These are phyloP conservation scores for Mikania micrantha DNA, from an alignment of 129 eudicot species.

Conservation along the genomic window DNA sequence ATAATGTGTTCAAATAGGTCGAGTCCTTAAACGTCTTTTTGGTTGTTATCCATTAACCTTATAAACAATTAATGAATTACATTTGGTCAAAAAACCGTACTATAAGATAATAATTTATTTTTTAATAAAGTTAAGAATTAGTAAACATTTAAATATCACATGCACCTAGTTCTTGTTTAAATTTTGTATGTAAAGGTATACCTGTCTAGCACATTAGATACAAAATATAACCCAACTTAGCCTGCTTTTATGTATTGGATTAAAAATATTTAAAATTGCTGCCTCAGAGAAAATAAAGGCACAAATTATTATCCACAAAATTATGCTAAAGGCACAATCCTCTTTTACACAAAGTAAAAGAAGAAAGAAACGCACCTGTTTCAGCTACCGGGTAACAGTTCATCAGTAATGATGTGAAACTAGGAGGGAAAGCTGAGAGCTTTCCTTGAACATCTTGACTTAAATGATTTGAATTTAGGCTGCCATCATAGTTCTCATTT, in stretches of 20 bases:
- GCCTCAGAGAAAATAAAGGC: not conserved
- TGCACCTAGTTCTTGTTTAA: not conserved
- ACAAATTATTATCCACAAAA: not conserved
- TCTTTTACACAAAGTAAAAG: not conserved
- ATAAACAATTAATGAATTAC: not conserved
- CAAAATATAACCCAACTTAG: not conserved
- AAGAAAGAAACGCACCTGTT: slow-evolving; percentile 30
- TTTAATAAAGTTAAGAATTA: not conserved
- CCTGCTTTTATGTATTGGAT: not conserved
- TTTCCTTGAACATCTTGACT: slow-evolving; percentile 34
- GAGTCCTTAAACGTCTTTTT: not conserved
- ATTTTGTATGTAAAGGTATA: not conserved
- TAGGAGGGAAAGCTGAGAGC: slow-evolving; percentile 60
- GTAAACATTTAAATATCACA: not conserved
- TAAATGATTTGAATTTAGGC: slow-evolving; percentile 25
- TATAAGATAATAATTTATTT: too few species aligned
- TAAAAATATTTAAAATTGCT: not conserved
- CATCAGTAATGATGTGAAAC: slow-evolving; percentile 64
- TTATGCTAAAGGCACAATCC: not conserved
- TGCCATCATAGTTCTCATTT: slow-evolving; percentile 17
- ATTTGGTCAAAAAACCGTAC: not conserved
- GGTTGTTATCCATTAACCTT: not conserved
- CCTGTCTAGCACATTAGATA: not conserved
- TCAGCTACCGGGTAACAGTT: slow-evolving; percentile 45
- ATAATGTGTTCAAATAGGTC: not conserved